Evolutionary conservation across 139 green algal genomes (phyloP), one percentile per base, ranked within the genome.

Genomic region (Chlamydomonas eustigma): DNA sequence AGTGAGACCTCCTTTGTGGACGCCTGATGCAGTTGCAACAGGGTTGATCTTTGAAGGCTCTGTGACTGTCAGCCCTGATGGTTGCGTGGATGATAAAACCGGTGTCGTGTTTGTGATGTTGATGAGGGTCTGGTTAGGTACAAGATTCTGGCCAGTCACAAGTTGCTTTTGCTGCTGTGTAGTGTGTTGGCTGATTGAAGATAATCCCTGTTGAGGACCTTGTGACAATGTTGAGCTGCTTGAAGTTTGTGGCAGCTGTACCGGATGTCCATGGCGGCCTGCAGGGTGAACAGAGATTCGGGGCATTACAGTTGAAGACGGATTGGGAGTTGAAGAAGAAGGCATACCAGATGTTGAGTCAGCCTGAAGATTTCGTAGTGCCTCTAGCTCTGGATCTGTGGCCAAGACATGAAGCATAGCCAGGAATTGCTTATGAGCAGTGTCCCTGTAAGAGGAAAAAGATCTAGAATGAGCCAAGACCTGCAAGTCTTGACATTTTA

Each of bases 341-440:
- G 44, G 12, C 12, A 18, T 18, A 58, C 44, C 44, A 28, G 12
- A 12, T 58, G 18, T 18, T 28, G 44, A 18, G 44, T 18, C 44
- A 12, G 33, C 36, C 25, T 39, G 71, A 12, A 5, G 37, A 51
- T 1, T 51, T 12, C 32, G 73, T 51, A 77, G 73, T 3, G 35
- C 8, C 3, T 39, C 33, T 2, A 77, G 51, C 24, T 64, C 51
- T 31, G 12, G 51, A 52, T 77, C 70, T 28, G 70, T 66, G n/a
- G 24, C 3, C 6, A 76, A 30, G 2, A 76, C 44, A 33, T 76
- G 70, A 3, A 76, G 70, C 38, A 76, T 63, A 6, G 70, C 73
- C 51, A 77, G 73, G 39, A 77, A 64, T 30, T 77, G 39, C 35
- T 51, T 50, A 36, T 77, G 73, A 2, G 24, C 35, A 25, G 37